Evolutionary conservation across 1,139 yeast species (phyloP), one percentile per base, ranked within the genome.

Genomic region (Kodamaea plutei): DNA sequence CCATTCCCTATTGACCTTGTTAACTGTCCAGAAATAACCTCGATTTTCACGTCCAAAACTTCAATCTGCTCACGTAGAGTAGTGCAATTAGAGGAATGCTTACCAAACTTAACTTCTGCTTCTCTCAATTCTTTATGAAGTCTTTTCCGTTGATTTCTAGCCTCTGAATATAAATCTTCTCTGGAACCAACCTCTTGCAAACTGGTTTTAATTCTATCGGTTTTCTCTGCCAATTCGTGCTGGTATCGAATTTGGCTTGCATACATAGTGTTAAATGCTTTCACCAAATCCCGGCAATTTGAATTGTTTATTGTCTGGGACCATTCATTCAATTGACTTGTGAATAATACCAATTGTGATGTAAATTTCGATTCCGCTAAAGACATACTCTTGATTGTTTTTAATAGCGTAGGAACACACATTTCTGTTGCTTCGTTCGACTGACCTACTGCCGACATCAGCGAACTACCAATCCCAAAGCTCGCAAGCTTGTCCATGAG

Each of bases 21-120:
- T 30, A 66, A 61, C 44, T 77, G 83, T 20, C 61, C 64, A 37
- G 69, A 71, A 6, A 73, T 69, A 16, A 76, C 70, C 31, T 64
- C 71, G 13, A 73, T 56, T 26, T 73, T 66, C 41, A 70, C 63
- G 30, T 64, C 50, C 23, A 37, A 29, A 38, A 72, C 76, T 44
- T 76, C 82, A 20, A 76, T 45, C 28, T 60, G 59, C 43, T 77
- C 83, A 33, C 55, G 57, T 3, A 68, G 51, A 13, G 70, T 49
- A 8, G 59, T 50, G 2, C 72, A 61, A 5, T 57, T 53, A 28
- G 67, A 61, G 19, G 69, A 47, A 30, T 56, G 60, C 26, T 68
- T 68, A 3, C 81, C 81, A 40, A 53, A 56, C 38, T 64, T 66
- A 20, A 65, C 52, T 34, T 70, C 74, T 21, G 57, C 58, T 4